Percentiles rank a stretch among this genome's conserved stretches.
Evolutionary conservation across 139 green algal genomes (phyloP).

Genomic region (Coelastrella sp.): DNA sequence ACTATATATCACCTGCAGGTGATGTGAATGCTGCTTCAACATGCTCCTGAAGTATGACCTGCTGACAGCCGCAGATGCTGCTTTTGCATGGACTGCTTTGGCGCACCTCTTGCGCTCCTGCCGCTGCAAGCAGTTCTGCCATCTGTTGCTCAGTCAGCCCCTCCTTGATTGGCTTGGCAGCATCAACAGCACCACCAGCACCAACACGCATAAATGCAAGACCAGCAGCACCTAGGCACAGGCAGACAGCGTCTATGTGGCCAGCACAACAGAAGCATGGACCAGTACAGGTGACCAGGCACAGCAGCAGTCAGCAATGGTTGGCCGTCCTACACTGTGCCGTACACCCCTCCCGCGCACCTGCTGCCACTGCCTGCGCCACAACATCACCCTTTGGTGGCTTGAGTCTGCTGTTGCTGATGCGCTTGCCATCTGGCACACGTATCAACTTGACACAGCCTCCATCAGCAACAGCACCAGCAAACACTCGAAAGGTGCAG

Average conservation of each 20-base stretch:
- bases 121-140: constrained; percentile 36
- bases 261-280: background rate
- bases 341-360: constrained; percentile 25
- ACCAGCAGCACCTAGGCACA: constrained; percentile 61
- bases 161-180: constrained; percentile 85
- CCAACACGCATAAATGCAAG: constrained; percentile 82
- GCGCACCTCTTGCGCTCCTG: constrained; percentile 46
- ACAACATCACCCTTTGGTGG: constrained; percentile 85
- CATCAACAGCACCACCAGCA: constrained; percentile 76
- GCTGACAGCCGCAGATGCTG: background rate
- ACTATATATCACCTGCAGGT: too few relatives aligned
- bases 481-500: constrained; percentile 91
- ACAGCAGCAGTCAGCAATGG: background rate
- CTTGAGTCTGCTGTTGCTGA: constrained; percentile 90
- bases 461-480: constrained; percentile 70
- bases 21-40: too few relatives aligned
- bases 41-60: background rate
- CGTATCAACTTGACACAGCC: constrained; percentile 88
- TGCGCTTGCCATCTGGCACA: constrained; percentile 82
- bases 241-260: too few relatives aligned
- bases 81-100: background rate
- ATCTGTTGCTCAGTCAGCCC: constrained; percentile 71
- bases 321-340: background rate
- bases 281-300: background rate
- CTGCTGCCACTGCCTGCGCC: constrained; percentile 75